Base-by-base conservation (phyloP, 2,329 filamentous ascomycete species). In the Ceratocystis diversiconidia region DNA sequence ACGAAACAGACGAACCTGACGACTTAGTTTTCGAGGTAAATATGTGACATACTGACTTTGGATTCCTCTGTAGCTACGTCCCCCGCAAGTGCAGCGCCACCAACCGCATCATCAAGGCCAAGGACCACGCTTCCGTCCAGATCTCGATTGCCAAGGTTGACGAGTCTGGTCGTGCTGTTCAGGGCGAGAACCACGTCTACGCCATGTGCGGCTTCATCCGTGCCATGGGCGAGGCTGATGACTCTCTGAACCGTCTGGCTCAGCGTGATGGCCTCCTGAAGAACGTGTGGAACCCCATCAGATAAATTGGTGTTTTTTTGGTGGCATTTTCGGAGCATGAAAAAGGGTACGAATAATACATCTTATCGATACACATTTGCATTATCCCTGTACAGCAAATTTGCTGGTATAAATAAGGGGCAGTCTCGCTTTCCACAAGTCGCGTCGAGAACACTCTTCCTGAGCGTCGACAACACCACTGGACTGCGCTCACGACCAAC, bases 41-140 rank as follows among this genome's bases (percentile, higher is more conserved):
- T 7, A 59, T 32, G 19, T 61, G 52, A 19, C 63, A 60, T 63
- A 60, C 61, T 60, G 55, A 65, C 64, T 32, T 19, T 61, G 30
- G 28, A 65, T 62, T 50, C 32, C 43, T 64, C 57, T 71, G 70
- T 76, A 95, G 90, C 79, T 95, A 95, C 87, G 89, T 96, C 84
- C 91, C 91, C 78, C 90, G 92, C 85, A 97, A 96, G 85, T 97
- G 92, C 89, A 90, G 85, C 79, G 92, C 92, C 74, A 96, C 92
- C 79, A 95, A 95, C 90, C 90, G 94, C 82, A 96, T 97, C 85
- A 97, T 99, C 87, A 96, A 96, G 85, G 91, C 94, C 84, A 96
- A 97, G 84, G 94, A 99, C 82, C 94, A 99, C 85, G 92, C 90
- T 74, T 95, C 90, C 70, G 94, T 97, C 74, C 94, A 99, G 82